Percentiles rank a stretch among this genome's conserved stretches.
phyloP scores from a whole-genome alignment of 2,329 filamentous ascomycete genomes.

The Aspergillus bombycis region DNA sequence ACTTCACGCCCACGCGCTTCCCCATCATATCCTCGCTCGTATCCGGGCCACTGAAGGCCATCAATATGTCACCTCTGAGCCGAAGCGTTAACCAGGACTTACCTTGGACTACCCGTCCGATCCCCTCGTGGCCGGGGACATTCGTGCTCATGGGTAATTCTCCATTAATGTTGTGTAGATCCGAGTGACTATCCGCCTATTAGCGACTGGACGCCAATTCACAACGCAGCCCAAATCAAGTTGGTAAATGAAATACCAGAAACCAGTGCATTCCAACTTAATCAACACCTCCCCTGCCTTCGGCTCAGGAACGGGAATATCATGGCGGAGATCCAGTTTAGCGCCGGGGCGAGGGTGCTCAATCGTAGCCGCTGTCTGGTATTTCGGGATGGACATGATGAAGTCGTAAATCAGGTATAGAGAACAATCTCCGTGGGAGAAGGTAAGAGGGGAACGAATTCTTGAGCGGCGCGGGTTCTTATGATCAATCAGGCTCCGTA shows the following conservation, averaged over 20 bases:
- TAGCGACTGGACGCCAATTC: background rate
- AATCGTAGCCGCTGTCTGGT: constrained; percentile 24
- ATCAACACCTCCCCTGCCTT: constrained; percentile 40
- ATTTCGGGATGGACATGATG: background rate
- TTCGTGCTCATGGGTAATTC: constrained; percentile 38
- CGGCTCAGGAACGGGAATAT: constrained; percentile 37
- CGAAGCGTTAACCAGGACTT: background rate
- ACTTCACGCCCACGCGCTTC: constrained; percentile 1
- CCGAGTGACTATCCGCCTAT: constrained; percentile 34
- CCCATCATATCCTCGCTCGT: background rate
- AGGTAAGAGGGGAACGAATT: too few relatives aligned
- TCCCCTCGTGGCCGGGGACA: constrained; percentile 45
- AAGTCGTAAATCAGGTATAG: background rate
- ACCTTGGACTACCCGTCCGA: constrained; percentile 36
- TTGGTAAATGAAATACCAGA: constrained; percentile 28
- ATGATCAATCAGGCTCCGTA: background rate
- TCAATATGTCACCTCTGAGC: background rate
- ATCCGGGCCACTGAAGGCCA: background rate
- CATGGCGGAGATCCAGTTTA: constrained; percentile 39
- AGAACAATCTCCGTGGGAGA: too few relatives aligned
- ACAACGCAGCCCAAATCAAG: background rate
- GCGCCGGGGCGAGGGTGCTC: constrained; percentile 38
- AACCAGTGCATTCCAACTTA: constrained; percentile 45
- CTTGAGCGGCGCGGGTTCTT: too few relatives aligned
- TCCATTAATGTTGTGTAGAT: constrained; percentile 41